These are phyloP conservation scores for Camellia granthamiana DNA, from an alignment of 148 eudicot genomes.

Conservation along the genomic window DNA sequence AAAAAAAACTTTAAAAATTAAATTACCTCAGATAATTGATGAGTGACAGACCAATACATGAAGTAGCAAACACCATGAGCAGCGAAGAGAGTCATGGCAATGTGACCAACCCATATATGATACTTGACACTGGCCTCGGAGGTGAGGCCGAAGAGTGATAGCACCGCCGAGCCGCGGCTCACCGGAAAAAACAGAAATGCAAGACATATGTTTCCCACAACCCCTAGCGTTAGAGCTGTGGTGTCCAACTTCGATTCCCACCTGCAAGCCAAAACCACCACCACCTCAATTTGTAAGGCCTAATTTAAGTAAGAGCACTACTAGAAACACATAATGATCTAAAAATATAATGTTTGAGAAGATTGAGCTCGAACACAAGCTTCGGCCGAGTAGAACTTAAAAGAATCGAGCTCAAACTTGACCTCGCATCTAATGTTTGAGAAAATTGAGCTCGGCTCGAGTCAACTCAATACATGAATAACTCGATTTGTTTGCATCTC, in stretches of 20 bases:
- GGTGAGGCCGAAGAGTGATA: conserved; percentile 67
- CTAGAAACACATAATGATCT: too few species aligned
- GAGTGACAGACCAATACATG: conserved; percentile 49
- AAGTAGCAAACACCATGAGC: conserved; percentile 62
- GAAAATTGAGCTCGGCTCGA: too few species aligned
- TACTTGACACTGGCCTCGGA: conserved; percentile 81
- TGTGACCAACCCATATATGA: conserved; percentile 82
- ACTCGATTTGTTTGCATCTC: neutral
- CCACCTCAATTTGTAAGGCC: neutral
- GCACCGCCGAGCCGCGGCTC: conserved; percentile 63
- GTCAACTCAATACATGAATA: too few species aligned
- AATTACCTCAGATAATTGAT: conserved; percentile 50
- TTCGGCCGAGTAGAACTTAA: too few species aligned
- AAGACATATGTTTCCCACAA: conserved; percentile 63
- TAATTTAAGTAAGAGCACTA: too few species aligned
- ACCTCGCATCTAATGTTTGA: too few species aligned
- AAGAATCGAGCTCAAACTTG: too few species aligned
- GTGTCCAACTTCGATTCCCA: conserved; percentile 67
- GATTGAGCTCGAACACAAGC: too few species aligned
- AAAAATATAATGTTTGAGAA: too few species aligned
- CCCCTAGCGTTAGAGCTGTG: conserved; percentile 46
- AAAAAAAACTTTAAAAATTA: neutral
- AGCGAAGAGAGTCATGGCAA: conserved; percentile 62
- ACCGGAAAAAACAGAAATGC: conserved; percentile 77
- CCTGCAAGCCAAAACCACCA: conserved; percentile 30